Conservation (phyloP, 176 grass and related monocot species). For the Musa itinerans region DNA sequence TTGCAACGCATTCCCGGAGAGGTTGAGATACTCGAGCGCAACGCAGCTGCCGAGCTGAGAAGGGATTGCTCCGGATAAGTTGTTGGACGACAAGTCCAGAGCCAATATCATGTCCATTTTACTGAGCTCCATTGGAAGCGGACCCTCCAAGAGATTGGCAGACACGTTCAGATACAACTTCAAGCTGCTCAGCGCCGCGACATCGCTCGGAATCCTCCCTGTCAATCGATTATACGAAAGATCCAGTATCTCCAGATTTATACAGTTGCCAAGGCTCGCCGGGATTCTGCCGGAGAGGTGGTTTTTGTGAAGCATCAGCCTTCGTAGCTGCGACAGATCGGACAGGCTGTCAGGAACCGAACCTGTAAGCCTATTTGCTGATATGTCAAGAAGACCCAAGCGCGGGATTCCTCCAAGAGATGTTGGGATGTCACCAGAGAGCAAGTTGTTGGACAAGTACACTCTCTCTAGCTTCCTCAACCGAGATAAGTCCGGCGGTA, state of each 20-base stretch:
- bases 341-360: conserved; percentile 32
- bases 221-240: conserved; percentile 59
- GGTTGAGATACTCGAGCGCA: conserved; percentile 73
- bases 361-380: conserved; percentile 39
- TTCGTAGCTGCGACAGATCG: conserved; percentile 37
- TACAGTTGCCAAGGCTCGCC: conserved; percentile 36
- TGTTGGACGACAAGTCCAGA: conserved; percentile 77
- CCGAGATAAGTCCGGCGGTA: conserved; percentile 38
- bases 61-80: conserved; percentile 46
- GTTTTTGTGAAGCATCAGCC: conserved; percentile 30
- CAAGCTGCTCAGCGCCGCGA: conserved; percentile 39
- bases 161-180: conserved; percentile 69
- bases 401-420: conserved; percentile 40
- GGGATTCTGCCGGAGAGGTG: conserved; percentile 34
- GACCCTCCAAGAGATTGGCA: conserved; percentile 46
- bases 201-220: conserved; percentile 41
- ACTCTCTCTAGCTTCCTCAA: conserved; percentile 65
- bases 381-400: conserved; percentile 65
- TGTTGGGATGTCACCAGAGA: conserved; percentile 60
- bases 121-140: conserved; percentile 54
- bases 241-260: conserved; percentile 55
- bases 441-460: conserved; percentile 64
- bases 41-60: conserved; percentile 57
- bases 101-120: conserved; percentile 68
- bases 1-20: conserved; percentile 47